A percentile compares a stretch with the other conserved stretches of the same genome.
Conservation (phyloP, 139 green algal genomes). For the Chlamydomonas urium region DNA sequence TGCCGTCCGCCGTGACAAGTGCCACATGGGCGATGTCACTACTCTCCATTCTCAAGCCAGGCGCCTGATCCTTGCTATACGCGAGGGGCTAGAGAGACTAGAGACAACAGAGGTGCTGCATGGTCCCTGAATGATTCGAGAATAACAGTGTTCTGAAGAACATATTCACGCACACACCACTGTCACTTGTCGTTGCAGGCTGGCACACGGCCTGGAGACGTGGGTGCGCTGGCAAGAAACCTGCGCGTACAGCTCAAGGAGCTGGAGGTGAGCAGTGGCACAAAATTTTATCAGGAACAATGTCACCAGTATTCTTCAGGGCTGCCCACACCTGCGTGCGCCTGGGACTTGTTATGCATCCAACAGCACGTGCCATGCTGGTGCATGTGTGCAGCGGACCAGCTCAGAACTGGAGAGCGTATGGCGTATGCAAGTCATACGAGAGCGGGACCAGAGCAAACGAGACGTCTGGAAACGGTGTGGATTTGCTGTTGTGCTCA, state of each 20-base stretch:
- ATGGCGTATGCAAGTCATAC: constrained; percentile 78
- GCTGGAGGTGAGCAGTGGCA: constrained; percentile 37
- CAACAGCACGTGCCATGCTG: background rate
- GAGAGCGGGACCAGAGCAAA: constrained; percentile 47
- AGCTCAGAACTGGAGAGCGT: constrained; percentile 69
- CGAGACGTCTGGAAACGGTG: constrained; percentile 73
- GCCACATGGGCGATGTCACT: constrained; percentile 10
- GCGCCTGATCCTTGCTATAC: constrained; percentile 7
- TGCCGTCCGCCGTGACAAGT: too few relatives aligned
- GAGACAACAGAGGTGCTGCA: background rate
- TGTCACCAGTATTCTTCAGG: background rate
- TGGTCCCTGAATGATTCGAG: too few relatives aligned
- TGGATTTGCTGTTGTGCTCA: background rate
- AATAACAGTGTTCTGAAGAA: too few relatives aligned
- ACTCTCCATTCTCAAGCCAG: constrained; percentile 9
- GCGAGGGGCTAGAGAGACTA: constrained; percentile 8
- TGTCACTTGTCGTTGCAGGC: too few relatives aligned
- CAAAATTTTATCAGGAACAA: background rate
- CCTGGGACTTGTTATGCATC: background rate
- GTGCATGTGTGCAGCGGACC: constrained; percentile 44
- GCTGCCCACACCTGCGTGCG: background rate
- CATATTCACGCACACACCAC: too few relatives aligned
- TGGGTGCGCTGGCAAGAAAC: constrained; percentile 32
- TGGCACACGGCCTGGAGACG: constrained; percentile 14
- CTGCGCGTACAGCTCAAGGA: constrained; percentile 55